Conservation (phyloP, 2,329 filamentous ascomycete species). For the Colletotrichum lindemuthianum region DNA sequence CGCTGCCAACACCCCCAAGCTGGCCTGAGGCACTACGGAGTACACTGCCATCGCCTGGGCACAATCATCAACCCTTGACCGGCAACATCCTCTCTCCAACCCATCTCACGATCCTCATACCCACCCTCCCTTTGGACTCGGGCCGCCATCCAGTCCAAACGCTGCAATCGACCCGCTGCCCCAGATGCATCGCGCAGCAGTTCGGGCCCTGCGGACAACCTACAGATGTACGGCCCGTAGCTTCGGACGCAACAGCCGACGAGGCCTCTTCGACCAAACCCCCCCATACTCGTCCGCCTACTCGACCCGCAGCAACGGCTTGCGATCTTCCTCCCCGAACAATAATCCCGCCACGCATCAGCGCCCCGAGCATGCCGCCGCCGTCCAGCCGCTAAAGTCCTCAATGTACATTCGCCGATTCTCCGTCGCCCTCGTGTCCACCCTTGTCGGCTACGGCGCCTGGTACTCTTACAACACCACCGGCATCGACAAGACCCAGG, state of each 20-base stretch:
- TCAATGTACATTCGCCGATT: constrained; percentile 81
- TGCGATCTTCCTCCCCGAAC: constrained; percentile 36
- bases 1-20: not conserved
- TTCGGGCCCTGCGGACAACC: constrained; percentile 74
- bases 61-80: constrained; percentile 14
- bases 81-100: constrained; percentile 17
- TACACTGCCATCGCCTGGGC: constrained; percentile 13
- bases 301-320: constrained; percentile 35
- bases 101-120: constrained; percentile 28
- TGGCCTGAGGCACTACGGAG: constrained; percentile 27
- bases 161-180: constrained; percentile 22
- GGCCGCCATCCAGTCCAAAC: constrained; percentile 34
- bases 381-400: constrained; percentile 65
- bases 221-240: constrained; percentile 72
- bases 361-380: constrained; percentile 49
- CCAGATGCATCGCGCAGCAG: constrained; percentile 79
- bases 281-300: constrained; percentile 34
- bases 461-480: constrained; percentile 75
- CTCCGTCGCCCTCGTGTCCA: constrained; percentile 73
- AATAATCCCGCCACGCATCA: constrained; percentile 33
- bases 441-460: constrained; percentile 78
- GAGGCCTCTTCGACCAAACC: constrained; percentile 49
- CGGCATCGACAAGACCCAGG: constrained; percentile 46
- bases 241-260: constrained; percentile 61
- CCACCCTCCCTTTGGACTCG: constrained; percentile 27